phyloP scores from a whole-genome alignment of 495 filamentous ascomycete genomes.

The Xylaria telfairii region DNA sequence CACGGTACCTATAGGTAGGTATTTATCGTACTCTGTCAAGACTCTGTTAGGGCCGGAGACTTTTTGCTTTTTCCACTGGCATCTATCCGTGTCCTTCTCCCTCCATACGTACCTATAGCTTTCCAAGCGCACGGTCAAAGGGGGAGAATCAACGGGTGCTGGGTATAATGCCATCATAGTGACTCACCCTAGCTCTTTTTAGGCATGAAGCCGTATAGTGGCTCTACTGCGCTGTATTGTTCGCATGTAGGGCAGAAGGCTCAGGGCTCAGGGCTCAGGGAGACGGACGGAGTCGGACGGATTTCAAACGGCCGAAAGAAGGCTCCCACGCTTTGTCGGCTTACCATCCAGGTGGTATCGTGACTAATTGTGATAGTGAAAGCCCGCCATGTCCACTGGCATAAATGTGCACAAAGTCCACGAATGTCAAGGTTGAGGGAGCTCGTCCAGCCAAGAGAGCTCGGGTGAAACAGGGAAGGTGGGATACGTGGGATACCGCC shows the following conservation, averaged over 20 bases:
- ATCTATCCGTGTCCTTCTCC: neutral
- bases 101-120: neutral
- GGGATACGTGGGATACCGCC: neutral
- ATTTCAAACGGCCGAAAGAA: neutral
- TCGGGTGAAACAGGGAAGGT: constrained; percentile 1
- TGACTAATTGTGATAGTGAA: constrained; percentile 6
- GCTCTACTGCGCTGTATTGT: neutral
- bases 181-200: neutral
- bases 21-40: too few species aligned
- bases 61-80: constrained; percentile 4
- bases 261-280: too few species aligned
- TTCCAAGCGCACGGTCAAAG: neutral
- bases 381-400: too few species aligned
- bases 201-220: neutral
- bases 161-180: neutral
- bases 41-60: neutral
- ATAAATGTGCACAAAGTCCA: neutral
- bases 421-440: neutral
- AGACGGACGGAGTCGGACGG: neutral
- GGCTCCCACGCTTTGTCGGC: neutral
- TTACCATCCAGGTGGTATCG: neutral
- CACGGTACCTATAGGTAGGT: neutral
- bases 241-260: neutral
- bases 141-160: too few species aligned
- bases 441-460: neutral